Conservation (phyloP, 352 stramenopile genomes). For the Globisporangium acanthophoron region DNA sequence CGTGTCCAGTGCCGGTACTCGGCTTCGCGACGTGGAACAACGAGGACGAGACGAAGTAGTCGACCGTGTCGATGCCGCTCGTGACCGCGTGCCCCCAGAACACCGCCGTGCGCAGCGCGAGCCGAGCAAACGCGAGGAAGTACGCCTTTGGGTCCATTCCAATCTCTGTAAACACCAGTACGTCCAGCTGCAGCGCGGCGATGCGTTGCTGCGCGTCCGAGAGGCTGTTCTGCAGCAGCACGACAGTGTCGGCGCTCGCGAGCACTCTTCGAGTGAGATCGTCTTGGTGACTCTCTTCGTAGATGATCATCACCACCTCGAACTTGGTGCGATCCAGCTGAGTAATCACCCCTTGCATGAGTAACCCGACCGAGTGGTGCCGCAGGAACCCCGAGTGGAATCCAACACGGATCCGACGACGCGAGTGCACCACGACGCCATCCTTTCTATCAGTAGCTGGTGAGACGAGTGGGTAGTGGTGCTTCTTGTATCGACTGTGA, state of each 20-base stretch:
- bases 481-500: conserved; percentile 5
- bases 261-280: conserved; percentile 14
- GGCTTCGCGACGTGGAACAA: conserved; percentile 24
- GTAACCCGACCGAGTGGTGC: conserved; percentile 49
- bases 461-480: conserved; percentile 1
- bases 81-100: conserved; percentile 69
- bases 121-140: conserved; percentile 45
- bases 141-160: conserved; percentile 50
- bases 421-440: not conserved
- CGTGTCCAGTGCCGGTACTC: not conserved
- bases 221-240: conserved; percentile 18
- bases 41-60: conserved; percentile 59
- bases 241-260: conserved; percentile 2
- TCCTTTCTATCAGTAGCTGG: not conserved
- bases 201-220: conserved; percentile 21
- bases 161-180: conserved; percentile 63
- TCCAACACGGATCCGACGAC: conserved; percentile 23
- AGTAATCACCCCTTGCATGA: conserved; percentile 40
- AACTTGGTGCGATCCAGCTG: conserved; percentile 17
- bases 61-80: conserved; percentile 39
- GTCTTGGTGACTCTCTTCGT: conserved; percentile 12
- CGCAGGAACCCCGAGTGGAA: conserved; percentile 50
- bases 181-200: conserved; percentile 34
- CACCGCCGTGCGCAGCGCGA: conserved; percentile 34
- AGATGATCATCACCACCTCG: conserved; percentile 24